Evolutionary conservation across 2,329 filamentous ascomycete species (phyloP).

Genomic region (Berkeleyomyces rouxiae): DNA sequence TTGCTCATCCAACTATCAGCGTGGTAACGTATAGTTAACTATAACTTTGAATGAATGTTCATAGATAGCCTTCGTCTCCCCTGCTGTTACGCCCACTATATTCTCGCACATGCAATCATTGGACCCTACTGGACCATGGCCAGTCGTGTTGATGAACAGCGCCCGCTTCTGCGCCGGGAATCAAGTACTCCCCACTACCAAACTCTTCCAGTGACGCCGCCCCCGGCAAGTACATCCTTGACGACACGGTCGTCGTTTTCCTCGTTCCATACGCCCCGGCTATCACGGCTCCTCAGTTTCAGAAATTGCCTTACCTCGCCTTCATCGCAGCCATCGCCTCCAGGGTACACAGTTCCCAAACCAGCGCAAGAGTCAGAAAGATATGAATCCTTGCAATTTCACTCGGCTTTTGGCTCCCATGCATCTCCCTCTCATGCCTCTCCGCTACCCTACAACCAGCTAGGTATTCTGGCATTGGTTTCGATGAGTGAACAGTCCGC

Average conservation of each 20-base stretch:
- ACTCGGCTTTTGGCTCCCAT: neutral
- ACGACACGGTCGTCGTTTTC: conserved; percentile 1
- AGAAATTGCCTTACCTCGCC: neutral
- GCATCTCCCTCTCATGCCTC: conserved; percentile 23
- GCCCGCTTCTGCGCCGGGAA: conserved; percentile 10
- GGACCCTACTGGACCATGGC: neutral
- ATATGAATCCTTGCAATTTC: neutral
- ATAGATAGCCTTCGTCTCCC: too few relatives aligned
- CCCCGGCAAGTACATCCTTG: neutral
- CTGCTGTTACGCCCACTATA: too few relatives aligned
- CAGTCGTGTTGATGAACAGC: neutral
- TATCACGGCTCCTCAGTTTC: neutral
- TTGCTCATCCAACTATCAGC: neutral
- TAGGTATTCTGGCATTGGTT: conserved; percentile 71
- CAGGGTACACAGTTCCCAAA: neutral
- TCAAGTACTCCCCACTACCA: conserved; percentile 8
- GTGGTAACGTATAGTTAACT: too few relatives aligned
- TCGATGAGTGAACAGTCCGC: conserved; percentile 90
- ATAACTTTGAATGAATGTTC: too few relatives aligned
- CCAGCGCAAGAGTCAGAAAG: neutral
- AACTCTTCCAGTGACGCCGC: conserved; percentile 11
- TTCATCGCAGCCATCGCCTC: neutral
- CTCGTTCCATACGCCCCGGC: conserved; percentile 4
- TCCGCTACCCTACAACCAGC: conserved; percentile 67
- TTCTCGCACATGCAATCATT: too few relatives aligned